Percentiles rank a stretch among this genome's conserved stretches.
Evolutionary conservation across 2,329 filamentous ascomycete genomes (phyloP).

Genomic region (Ophiostoma quercus): DNA sequence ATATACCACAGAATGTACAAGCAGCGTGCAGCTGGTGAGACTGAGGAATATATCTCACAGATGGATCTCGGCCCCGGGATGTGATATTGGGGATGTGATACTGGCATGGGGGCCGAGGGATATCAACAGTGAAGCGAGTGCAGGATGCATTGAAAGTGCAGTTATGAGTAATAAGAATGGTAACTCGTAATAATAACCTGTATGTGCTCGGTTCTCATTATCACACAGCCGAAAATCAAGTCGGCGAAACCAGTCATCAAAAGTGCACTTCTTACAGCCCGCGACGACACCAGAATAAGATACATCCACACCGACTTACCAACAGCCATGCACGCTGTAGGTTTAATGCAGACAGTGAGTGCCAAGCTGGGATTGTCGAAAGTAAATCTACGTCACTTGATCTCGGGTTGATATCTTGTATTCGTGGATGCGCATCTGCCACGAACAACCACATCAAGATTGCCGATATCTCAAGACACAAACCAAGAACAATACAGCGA

Average conservation of each 20-base stretch:
- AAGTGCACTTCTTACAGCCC: not conserved
- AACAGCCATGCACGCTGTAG: not conserved
- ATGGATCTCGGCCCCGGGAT: not conserved
- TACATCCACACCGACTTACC: not conserved
- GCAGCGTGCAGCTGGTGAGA: not conserved
- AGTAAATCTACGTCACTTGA: not conserved
- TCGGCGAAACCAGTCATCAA: not conserved
- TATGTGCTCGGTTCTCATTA: too few relatives aligned
- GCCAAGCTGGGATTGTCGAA: not conserved
- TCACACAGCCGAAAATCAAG: not conserved
- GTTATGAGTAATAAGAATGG: not conserved
- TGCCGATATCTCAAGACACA: too few relatives aligned
- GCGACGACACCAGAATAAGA: not conserved
- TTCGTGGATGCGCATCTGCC: too few relatives aligned
- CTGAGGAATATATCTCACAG: slow-evolving; percentile 2
- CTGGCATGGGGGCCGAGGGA: not conserved
- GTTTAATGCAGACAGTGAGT: not conserved
- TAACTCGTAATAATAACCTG: not conserved
- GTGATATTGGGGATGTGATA: not conserved
- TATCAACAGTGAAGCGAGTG: not conserved
- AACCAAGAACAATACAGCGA: not conserved
- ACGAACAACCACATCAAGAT: too few relatives aligned
- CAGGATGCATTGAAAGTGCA: not conserved
- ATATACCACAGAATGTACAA: not conserved
- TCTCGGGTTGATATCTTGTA: not conserved